Evolutionary conservation across 2,329 filamentous ascomycete genomes (phyloP), one percentile per base, ranked within the genome.

Genomic region (Botrytis sinoallii): DNA sequence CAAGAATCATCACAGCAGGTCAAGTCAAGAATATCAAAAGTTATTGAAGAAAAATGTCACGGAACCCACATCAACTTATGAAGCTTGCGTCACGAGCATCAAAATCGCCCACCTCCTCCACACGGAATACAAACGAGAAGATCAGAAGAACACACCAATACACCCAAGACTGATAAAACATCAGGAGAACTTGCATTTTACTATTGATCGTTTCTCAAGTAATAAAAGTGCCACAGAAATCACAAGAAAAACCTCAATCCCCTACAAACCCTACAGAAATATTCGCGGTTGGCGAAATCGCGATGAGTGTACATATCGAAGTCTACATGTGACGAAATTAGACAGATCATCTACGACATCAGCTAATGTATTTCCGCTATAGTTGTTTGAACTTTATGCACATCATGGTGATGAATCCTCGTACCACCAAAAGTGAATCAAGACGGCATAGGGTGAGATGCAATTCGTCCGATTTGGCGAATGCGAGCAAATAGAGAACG

Each of bases 261-360:
- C 32, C 32, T 32, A 32, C 32, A 32, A 32, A 32, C 3, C 32
- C 32, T 32, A 32, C 32, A 32, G 32, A 32, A 32, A 32, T 32
- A 32, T 32, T 32, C 4, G 32, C 48, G 9, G 14, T n/a, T 25
- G 3, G 9, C 22, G 22, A 52, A 3, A 52, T 20, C 48, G 12
- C 10, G 4, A n/a, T 52, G 22, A n/a, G 3, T 5, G 4, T 3
- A 12, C 9, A n/a, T 25, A 4, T n/a, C 1, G 22, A 3, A 12
- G 9, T 52, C 22, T 25, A 4, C 14, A 10, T 10, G 9, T n/a
- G 4, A n/a, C 12, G 4, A n/a, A 10, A 52, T 5, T 22, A 8
- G 8, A 25, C 9, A n/a, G 1, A 6, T 12, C 32, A 32, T 32
- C 32, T 42, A 42, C 12, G 16, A 42, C 14, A 42, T 1, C 4